Evolutionary conservation across 2,329 filamentous ascomycete species (phyloP).

Genomic region (Fusarium xyrophilum): DNA sequence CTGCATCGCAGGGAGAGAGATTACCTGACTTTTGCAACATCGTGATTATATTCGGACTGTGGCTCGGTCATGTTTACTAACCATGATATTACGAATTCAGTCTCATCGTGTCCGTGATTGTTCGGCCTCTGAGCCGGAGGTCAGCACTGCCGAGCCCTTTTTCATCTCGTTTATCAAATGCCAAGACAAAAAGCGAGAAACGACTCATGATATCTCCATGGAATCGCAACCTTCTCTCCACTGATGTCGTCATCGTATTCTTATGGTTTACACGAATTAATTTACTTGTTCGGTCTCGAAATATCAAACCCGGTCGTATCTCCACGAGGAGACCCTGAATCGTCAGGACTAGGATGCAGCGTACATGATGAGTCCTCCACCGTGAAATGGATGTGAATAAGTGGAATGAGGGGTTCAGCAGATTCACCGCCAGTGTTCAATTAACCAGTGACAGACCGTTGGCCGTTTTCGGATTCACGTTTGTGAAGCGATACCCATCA

Average conservation of each 20-base stretch:
- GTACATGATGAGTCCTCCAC: neutral
- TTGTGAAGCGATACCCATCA: constrained; percentile 5
- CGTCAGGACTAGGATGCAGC: constrained; percentile 10
- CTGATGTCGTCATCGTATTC: constrained; percentile 20
- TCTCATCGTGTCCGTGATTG: constrained; percentile 15
- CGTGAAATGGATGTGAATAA: constrained; percentile 13
- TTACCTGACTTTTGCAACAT: constrained; percentile 6
- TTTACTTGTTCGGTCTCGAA: neutral
- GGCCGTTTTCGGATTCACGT: constrained; percentile 12
- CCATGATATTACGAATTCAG: neutral
- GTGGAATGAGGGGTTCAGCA: constrained; percentile 27
- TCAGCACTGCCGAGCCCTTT: constrained; percentile 1
- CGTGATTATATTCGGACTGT: constrained; percentile 9
- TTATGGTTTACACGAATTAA: constrained; percentile 2
- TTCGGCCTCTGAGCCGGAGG: constrained; percentile 26
- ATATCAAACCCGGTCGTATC: neutral
- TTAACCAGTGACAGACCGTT: constrained; percentile 5
- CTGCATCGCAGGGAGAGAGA: constrained; percentile 17
- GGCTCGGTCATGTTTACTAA: neutral
- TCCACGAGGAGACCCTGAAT: constrained; percentile 32
- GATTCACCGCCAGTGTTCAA: constrained; percentile 23
- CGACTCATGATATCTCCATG: constrained; percentile 6
- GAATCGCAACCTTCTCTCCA: constrained; percentile 11
- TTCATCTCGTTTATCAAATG: constrained; percentile 27
- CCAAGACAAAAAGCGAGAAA: constrained; percentile 15